Base-by-base conservation (phyloP, 306 rosid genomes). In the Casuarina equisetifolia region DNA sequence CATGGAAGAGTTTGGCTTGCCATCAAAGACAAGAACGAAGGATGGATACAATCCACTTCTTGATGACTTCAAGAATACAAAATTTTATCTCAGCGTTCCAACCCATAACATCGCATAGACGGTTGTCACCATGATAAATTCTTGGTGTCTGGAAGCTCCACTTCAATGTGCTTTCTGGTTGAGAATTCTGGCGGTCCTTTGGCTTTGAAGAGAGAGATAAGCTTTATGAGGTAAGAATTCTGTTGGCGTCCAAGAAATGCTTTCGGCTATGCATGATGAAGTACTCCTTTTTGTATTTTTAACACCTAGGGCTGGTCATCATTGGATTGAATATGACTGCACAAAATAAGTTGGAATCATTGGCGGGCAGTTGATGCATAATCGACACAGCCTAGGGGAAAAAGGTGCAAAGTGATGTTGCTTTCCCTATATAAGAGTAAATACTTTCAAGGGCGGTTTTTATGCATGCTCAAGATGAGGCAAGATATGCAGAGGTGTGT, bases 1-100 rank as follows among this genome's bases (percentile, higher is more conserved):
- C 85, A 94, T 94, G 97, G 98, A 92, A 80, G 97, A 94, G 89
- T 94, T 94, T 69, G 97, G 97, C 73, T 83, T 92, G 89, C 95
- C 97, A 25, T 80, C 93, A 7, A 94, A 86, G 86, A 91, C 97
- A 5, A 94, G 91, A 89, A 92, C 94, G 40, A 90, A 87, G 85
- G 98, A 89, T 13, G 98, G 97, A 80, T 90, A 94, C 85, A 95
- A 92, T 79, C 98, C 97, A 10, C 93, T 95, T 75, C 75, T 95
- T 61, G 96, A 95, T 80, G 97, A 95, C 86, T 95, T 92, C 89
- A 88, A 91, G 90, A 95, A 92, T 76, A 92, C 98, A 1, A 95
- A 95, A 82, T 78, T 92, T 86, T 95, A 89, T 88, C 84, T 91
- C 0, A 95, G 98, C 74, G 97, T 91, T 73, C 96, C 98, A 13